Evolutionary conservation across 2,329 filamentous ascomycete species (phyloP).

Genomic region (Onygenales sp.): DNA sequence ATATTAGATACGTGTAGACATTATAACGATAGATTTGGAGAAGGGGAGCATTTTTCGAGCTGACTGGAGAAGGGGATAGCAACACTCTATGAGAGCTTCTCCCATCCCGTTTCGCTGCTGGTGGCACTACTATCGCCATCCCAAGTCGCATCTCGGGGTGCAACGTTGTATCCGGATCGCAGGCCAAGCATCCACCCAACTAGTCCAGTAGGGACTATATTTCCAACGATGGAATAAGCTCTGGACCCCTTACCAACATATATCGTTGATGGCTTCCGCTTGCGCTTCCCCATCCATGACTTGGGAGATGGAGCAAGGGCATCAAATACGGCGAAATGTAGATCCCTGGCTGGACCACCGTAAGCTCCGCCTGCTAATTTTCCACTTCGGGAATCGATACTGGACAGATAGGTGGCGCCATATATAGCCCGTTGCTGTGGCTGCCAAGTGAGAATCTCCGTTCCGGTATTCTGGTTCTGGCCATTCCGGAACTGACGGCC

Average conservation of each 20-base stretch:
- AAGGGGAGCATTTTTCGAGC: too few relatives aligned
- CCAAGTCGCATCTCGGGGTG: constrained; percentile 7
- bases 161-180: constrained; percentile 26
- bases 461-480: constrained; percentile 34
- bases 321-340: constrained; percentile 86
- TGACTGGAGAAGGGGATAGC: background rate
- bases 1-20: background rate
- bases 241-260: constrained; percentile 77
- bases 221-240: constrained; percentile 76
- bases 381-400: constrained; percentile 32
- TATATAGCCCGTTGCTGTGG: constrained; percentile 44
- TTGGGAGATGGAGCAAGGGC: constrained; percentile 53
- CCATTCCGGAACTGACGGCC: constrained; percentile 46
- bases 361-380: constrained; percentile 33
- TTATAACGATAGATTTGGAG: background rate
- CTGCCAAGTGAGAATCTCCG: constrained; percentile 53
- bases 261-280: constrained; percentile 46
- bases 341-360: constrained; percentile 63
- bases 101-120: constrained; percentile 28
- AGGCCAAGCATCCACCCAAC: constrained; percentile 94
- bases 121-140: constrained; percentile 19
- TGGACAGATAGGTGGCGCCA: constrained; percentile 32
- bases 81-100: constrained; percentile 16
- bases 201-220: constrained; percentile 64
- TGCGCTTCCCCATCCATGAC: constrained; percentile 29